These are phyloP conservation scores for Salix dunnii DNA, from an alignment of 345 rosid species.

Conservation along the genomic window DNA sequence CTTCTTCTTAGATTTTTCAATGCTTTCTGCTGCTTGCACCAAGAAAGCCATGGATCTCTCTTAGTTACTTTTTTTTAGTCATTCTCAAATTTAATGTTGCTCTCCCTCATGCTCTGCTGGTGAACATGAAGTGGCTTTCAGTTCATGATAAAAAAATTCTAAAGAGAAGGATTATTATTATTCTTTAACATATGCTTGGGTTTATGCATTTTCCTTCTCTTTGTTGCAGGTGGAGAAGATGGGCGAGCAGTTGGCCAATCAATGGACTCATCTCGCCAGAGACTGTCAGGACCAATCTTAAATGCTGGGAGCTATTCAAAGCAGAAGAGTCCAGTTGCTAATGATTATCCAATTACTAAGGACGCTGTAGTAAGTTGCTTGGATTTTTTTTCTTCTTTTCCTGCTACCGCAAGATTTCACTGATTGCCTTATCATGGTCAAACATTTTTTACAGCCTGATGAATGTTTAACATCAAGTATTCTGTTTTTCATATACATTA, in stretches of 20 bases:
- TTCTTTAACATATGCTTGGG: not conserved
- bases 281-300: slow-evolving; percentile 59
- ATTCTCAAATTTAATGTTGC: not conserved
- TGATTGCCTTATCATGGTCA: not conserved
- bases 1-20: not conserved
- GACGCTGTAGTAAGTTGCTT: slow-evolving; percentile 54
- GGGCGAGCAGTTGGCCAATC: slow-evolving; percentile 42
- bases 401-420: not conserved
- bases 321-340: slow-evolving; percentile 60
- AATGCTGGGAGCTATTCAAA: slow-evolving; percentile 56
- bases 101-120: not conserved
- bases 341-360: slow-evolving; percentile 45
- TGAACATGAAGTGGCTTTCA: not conserved
- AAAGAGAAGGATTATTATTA: not conserved
- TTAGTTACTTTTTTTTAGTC: not conserved
- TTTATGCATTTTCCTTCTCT: not conserved
- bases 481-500: not conserved
- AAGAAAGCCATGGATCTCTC: not conserved
- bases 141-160: not conserved
- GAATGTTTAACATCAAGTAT: not conserved
- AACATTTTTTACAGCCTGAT: not conserved
- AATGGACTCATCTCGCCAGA: slow-evolving; percentile 65
- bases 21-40: not conserved
- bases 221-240: slow-evolving; percentile 44
- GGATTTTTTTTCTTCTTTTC: not conserved